Conservation (phyloP, 2,329 filamentous ascomycete genomes). For the Aureobasidium uvarum region DNA sequence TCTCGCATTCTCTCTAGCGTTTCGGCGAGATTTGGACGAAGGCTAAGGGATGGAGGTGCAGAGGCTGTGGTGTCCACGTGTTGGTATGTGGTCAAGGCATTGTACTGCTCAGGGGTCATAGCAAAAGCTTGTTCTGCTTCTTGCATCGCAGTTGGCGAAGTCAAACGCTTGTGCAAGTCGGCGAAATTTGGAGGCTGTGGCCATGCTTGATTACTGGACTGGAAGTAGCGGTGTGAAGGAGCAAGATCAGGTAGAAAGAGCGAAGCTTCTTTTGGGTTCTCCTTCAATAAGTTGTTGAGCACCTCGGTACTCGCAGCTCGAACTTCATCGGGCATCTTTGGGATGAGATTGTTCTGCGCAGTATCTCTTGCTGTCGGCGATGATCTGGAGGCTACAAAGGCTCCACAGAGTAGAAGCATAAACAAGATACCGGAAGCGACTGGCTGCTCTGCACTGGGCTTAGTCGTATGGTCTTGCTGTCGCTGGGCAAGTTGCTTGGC, state of each 20-base stretch:
- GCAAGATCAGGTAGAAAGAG: neutral
- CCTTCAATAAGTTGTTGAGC: constrained; percentile 77
- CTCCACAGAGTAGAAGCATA: constrained; percentile 95
- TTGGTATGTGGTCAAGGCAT: constrained; percentile 60
- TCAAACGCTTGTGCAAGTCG: constrained; percentile 48
- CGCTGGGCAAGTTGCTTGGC: neutral
- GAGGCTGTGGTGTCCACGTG: neutral
- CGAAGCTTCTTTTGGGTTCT: constrained; percentile 38
- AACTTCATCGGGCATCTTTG: constrained; percentile 75
- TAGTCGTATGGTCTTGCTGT: neutral
- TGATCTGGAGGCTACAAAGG: constrained; percentile 88
- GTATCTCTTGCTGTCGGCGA: constrained; percentile 52
- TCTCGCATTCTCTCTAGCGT: constrained; percentile 75
- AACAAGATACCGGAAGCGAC: constrained; percentile 81
- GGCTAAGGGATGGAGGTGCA: constrained; percentile 45
- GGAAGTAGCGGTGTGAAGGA: neutral
- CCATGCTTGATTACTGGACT: neutral
- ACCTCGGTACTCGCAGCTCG: constrained; percentile 74
- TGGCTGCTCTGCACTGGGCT: constrained; percentile 47
- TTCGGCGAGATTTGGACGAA: constrained; percentile 68
- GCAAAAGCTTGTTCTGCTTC: constrained; percentile 85
- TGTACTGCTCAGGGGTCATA: constrained; percentile 83
- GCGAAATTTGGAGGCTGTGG: constrained; percentile 36
- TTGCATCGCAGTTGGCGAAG: constrained; percentile 72
- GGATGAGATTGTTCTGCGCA: constrained; percentile 62